Evolutionary conservation across 768 basidiomycete genomes (phyloP).

Genomic region (Boletellus sp.): DNA sequence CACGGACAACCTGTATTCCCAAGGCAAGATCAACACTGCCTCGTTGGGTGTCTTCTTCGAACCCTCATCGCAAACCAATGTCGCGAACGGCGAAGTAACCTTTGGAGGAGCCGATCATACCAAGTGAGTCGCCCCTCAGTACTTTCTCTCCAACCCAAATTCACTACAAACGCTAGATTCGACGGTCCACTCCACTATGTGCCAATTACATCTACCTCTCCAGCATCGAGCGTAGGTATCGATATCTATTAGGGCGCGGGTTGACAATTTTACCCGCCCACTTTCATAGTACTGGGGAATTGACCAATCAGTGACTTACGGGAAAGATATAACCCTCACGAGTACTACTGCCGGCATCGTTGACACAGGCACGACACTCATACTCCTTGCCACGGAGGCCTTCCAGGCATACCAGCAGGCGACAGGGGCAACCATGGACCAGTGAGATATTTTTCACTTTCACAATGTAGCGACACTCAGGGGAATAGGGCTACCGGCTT

Average conservation of each 20-base stretch:
- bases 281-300: conserved; percentile 45
- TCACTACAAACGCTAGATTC: conserved; percentile 19
- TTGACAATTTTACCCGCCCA: no score
- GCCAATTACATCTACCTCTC: conserved; percentile 43
- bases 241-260: background rate
- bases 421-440: conserved; percentile 51
- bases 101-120: conserved; percentile 50
- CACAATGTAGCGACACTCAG: background rate
- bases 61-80: conserved; percentile 38
- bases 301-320: conserved; percentile 38
- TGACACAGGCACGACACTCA: conserved; percentile 52
- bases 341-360: conserved; percentile 44
- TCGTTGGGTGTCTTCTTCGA: conserved; percentile 51
- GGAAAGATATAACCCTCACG: conserved; percentile 31
- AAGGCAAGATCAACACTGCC: conserved; percentile 43
- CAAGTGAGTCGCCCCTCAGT: conserved; percentile 31
- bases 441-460: conserved; percentile 30
- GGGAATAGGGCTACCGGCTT: conserved; percentile 48
- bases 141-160: background rate
- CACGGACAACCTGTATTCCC: conserved; percentile 51
- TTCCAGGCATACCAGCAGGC: conserved; percentile 53
- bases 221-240: conserved; percentile 36
- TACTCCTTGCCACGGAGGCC: conserved; percentile 56
- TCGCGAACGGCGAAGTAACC: conserved; percentile 51
- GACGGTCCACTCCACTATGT: conserved; percentile 35